Evolutionary conservation across 1,139 yeast genomes (phyloP).

Genomic region (Taphrina deformans): DNA sequence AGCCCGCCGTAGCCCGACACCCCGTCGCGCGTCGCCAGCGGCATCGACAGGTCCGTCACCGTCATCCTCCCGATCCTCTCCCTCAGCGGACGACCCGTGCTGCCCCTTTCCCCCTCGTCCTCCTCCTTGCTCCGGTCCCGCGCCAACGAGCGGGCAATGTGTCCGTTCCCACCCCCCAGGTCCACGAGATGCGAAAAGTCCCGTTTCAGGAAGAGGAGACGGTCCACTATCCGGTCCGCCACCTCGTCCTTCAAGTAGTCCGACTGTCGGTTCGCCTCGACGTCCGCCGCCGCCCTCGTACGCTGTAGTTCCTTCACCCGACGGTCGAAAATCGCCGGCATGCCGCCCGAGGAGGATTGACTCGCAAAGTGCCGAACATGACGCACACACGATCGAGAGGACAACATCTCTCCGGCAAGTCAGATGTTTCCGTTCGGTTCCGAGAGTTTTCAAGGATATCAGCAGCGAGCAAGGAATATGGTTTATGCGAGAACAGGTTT

Average conservation of each 20-base stretch:
- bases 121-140: slow-evolving; percentile 42
- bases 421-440: not conserved
- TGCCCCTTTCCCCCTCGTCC: slow-evolving; percentile 46
- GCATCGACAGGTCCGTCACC: slow-evolving; percentile 67
- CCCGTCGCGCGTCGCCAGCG: slow-evolving; percentile 57
- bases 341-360: slow-evolving; percentile 14
- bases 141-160: slow-evolving; percentile 50
- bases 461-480: not conserved
- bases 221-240: slow-evolving; percentile 68
- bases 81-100: slow-evolving; percentile 50
- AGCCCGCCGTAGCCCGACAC: slow-evolving; percentile 41
- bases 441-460: not conserved
- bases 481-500: not conserved
- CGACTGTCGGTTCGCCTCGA: slow-evolving; percentile 56
- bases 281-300: slow-evolving; percentile 53
- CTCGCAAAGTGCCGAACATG: slow-evolving; percentile 2
- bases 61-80: slow-evolving; percentile 57
- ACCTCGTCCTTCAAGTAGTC: slow-evolving; percentile 77
- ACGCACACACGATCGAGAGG: not conserved
- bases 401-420: no score
- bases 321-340: slow-evolving; percentile 61
- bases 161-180: slow-evolving; percentile 73
- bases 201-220: slow-evolving; percentile 65
- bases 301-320: slow-evolving; percentile 61
- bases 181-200: slow-evolving; percentile 63